Evolutionary conservation across 139 green algal species (phyloP), one percentile per base, ranked within the genome.

Genomic region (Chlamydomonas sp.): DNA sequence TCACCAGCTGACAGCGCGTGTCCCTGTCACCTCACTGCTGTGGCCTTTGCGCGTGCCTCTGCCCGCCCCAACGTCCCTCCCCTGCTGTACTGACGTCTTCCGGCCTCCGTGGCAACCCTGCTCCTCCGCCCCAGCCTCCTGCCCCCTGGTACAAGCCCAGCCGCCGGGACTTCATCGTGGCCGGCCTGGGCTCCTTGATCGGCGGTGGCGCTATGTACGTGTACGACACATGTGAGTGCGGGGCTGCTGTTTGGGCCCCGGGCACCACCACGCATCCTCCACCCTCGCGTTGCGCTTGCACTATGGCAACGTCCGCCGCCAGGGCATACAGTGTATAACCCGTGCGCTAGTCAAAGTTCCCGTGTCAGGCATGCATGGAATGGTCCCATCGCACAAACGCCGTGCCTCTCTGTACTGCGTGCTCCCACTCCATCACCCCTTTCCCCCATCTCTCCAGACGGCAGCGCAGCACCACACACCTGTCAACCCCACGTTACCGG

Each of bases 141-240:
- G 63, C 83, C 14, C 83, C 86, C 14, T 93, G 90, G 90, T 93
- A 78, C 68, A 90, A 93, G 87, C 93, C 93, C 49, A 93, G 60
- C 15, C 66, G 93, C 17, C 84, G 93, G 5, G 93, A 95, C 79
- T 90, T 95, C 49, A 89, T 93, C 4, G 90, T 92, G 4, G 93
- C 93, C 5, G 91, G 90, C 16, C 79, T 95, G 58, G 93, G 93
- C 6, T 94, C 91, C 57, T 59, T 94, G 18, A 90, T 95, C 74
- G 93, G 93, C 71, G 93, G 93, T 0, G 93, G 74, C 8, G 91
- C 89, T 17, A 95, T 95, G 93, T 95, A 92, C 63, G 57, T 92
- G 14, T 93, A 93, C 67, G 93, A 95, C 75, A 95, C 93, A 85
- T 83, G 93, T 95, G 73, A 91, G 92, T 84, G n/a, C 7, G 1